Evolutionary conservation across 331 rosid genomes (phyloP).

Genomic region (Quercus phellos): DNA sequence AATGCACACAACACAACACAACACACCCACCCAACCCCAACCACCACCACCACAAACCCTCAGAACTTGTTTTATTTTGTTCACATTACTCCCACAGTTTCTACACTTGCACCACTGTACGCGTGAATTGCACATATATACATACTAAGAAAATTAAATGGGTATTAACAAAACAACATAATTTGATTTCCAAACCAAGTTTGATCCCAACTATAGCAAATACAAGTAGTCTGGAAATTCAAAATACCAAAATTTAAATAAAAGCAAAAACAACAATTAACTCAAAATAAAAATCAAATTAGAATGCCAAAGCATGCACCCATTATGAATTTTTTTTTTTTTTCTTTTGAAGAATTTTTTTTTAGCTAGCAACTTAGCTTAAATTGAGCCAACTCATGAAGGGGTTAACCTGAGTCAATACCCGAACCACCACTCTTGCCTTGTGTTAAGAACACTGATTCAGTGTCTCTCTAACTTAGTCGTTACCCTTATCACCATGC

Average conservation of each 20-base stretch:
- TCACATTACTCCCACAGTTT: not conserved
- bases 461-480: not conserved
- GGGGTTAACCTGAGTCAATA: constrained; percentile 72
- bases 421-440: constrained; percentile 97
- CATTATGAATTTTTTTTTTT: not conserved
- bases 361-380: not conserved
- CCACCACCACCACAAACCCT: not conserved
- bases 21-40: too few relatives aligned
- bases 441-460: constrained; percentile 34
- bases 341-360: not conserved
- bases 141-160: not conserved
- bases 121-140: not conserved
- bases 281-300: not conserved
- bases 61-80: not conserved
- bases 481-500: constrained; percentile 49
- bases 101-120: not conserved
- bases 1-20: constrained; percentile 14
- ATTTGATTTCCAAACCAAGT: too few relatives aligned
- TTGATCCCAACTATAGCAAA: too few relatives aligned
- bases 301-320: not conserved
- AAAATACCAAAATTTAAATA: not conserved
- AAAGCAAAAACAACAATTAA: not conserved
- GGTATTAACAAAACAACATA: too few relatives aligned
- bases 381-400: constrained; percentile 24
- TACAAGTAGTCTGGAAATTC: too few relatives aligned